phyloP scores from a whole-genome alignment of 805 yeast species.

The Lipomyces mesembrius region DNA sequence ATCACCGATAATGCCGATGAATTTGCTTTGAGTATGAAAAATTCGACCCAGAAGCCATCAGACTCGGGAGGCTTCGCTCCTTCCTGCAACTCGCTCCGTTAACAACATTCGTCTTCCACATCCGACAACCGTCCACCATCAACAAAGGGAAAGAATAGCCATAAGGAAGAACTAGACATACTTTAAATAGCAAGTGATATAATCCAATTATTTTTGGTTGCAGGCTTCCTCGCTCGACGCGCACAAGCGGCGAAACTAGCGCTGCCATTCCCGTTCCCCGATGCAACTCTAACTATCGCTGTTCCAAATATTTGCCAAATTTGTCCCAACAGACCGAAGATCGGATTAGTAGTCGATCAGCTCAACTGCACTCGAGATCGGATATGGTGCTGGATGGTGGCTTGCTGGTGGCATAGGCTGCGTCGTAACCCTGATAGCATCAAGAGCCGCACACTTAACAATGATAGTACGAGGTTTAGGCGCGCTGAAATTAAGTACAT shows the following conservation, averaged over 20 bases:
- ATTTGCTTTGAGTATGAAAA: constrained; percentile 43
- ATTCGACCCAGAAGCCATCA: constrained; percentile 47
- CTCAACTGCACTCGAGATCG: background rate
- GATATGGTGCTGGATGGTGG: background rate
- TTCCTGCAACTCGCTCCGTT: constrained; percentile 16
- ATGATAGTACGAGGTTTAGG: too few relatives aligned
- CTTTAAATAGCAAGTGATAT: constrained; percentile 45
- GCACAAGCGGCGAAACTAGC: constrained; percentile 43
- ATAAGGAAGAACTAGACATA: constrained; percentile 14
- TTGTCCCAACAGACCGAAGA: background rate
- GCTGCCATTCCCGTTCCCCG: constrained; percentile 28
- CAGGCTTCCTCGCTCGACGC: constrained; percentile 40
- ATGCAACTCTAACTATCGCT: background rate
- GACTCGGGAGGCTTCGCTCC: constrained; percentile 25
- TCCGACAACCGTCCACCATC: background rate
- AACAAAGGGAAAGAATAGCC: background rate
- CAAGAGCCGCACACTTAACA: background rate
- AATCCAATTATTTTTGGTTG: constrained; percentile 46
- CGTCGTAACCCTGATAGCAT: background rate
- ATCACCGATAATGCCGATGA: constrained; percentile 30
- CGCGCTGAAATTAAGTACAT: too few relatives aligned
- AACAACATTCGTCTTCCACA: background rate
- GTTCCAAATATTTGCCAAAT: background rate
- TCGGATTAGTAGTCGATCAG: background rate
- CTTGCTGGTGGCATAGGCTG: background rate